Percentiles rank a stretch among this genome's conserved stretches.
phyloP scores from a whole-genome alignment of 345 rosid species.

The Cardiospermum halicacabum region DNA sequence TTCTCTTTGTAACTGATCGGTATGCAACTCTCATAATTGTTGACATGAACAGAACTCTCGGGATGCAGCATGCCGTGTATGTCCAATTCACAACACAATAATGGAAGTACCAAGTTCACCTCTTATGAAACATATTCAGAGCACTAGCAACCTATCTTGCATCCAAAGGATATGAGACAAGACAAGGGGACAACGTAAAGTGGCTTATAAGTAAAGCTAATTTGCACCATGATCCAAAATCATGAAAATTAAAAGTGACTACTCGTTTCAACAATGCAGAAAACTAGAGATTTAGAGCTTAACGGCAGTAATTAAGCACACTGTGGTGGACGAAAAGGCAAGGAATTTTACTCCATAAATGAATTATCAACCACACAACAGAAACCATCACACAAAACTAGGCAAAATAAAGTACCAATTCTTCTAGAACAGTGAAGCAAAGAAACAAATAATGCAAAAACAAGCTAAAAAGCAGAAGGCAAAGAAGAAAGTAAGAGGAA shows the following conservation, averaged over 20 bases:
- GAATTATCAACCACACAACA: slow-evolving; percentile 6
- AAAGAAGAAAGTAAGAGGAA: slow-evolving; percentile 10
- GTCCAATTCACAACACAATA: too few relatives aligned
- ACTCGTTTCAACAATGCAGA: background rate
- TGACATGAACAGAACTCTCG: background rate
- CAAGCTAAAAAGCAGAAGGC: slow-evolving; percentile 21
- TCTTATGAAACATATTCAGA: background rate
- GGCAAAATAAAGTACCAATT: slow-evolving; percentile 4
- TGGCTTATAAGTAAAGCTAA: slow-evolving; percentile 1
- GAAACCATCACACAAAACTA: slow-evolving; percentile 9
- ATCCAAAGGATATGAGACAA: background rate
- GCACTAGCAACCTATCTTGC: background rate
- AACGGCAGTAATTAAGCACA: slow-evolving; percentile 7
- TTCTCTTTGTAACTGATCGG: too few relatives aligned
- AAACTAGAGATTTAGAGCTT: slow-evolving; percentile 1
- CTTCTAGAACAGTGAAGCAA: slow-evolving; percentile 1
- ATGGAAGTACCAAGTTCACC: background rate
- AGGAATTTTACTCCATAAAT: slow-evolving; percentile 8
- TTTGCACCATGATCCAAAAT: background rate
- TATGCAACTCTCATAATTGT: background rate
- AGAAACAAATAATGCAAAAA: slow-evolving; percentile 30
- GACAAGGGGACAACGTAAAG: background rate
- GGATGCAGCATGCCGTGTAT: background rate
- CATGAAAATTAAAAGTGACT: background rate
- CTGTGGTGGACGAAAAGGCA: background rate